Conservation (phyloP, 2,329 filamentous ascomycete species). For the Xylogone sp. region DNA sequence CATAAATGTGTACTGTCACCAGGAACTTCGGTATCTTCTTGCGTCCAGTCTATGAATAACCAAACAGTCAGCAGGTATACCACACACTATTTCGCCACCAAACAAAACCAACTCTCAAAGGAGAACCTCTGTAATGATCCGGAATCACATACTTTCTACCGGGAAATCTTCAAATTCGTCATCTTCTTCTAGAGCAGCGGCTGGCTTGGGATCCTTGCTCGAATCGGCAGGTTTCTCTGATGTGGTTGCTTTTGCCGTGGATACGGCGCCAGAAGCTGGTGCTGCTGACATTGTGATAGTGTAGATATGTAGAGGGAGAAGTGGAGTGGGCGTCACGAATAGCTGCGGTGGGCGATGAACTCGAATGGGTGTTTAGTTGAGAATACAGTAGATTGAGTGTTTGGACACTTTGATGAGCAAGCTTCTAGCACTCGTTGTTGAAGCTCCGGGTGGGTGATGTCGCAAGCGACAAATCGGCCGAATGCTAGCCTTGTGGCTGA, state of each 20-base stretch:
- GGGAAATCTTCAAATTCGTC: constrained; percentile 99
- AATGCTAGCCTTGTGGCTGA: not conserved
- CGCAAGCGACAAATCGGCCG: not conserved
- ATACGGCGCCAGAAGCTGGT: constrained; percentile 22
- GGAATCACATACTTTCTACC: constrained; percentile 72
- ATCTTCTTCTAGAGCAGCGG: constrained; percentile 80
- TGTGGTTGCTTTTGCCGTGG: constrained; percentile 16
- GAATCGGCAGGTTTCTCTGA: constrained; percentile 27
- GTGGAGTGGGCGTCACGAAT: not conserved
- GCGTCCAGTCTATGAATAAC: constrained; percentile 71
- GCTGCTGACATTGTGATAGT: constrained; percentile 27
- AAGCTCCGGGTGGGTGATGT: not conserved
- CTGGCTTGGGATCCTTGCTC: constrained; percentile 34
- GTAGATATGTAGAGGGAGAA: not conserved
- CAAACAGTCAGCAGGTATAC: constrained; percentile 7
- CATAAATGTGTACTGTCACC: constrained; percentile 78
- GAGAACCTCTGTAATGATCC: too few species aligned
- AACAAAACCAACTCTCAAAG: too few species aligned
- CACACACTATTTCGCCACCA: not conserved
- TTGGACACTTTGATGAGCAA: not conserved
- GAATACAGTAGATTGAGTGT: not conserved
- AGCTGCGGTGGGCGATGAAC: not conserved
- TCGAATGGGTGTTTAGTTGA: not conserved
- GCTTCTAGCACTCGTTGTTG: not conserved
- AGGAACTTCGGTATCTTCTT: constrained; percentile 85